Percentiles rank a stretch among this genome's conserved stretches.
These are phyloP conservation scores for Penicillium vulpinum DNA, from an alignment of 2,329 filamentous ascomycete genomes.

Conservation along the genomic window DNA sequence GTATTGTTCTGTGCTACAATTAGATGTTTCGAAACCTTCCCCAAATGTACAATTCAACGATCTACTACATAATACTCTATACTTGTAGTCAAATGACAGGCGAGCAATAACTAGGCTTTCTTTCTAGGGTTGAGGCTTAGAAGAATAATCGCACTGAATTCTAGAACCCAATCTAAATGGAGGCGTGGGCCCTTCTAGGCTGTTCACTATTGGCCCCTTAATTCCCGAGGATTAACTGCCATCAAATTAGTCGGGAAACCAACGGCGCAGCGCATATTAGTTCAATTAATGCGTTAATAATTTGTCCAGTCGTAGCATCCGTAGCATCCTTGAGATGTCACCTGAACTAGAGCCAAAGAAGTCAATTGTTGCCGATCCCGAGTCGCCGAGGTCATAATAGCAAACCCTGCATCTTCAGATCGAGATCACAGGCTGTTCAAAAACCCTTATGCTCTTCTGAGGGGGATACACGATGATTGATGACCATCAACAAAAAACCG, in stretches of 20 bases:
- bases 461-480: slow-evolving; percentile 20
- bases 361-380: neutral
- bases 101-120: neutral
- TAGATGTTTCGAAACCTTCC: too few relatives aligned
- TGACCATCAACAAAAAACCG: slow-evolving; percentile 23
- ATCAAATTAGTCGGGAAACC: neutral
- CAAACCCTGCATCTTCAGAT: neutral
- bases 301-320: too few relatives aligned
- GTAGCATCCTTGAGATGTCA: neutral
- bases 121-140: neutral
- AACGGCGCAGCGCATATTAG: neutral
- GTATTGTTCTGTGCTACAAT: neutral
- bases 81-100: neutral
- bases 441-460: neutral
- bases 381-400: neutral
- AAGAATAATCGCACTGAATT: neutral
- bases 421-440: neutral
- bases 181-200: neutral
- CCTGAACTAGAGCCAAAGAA: neutral
- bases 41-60: neutral
- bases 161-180: neutral
- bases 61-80: too few relatives aligned
- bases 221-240: neutral
- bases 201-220: neutral
- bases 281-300: neutral